phyloP scores from a whole-genome alignment of 2,329 filamentous ascomycete genomes.

The Scedosporium apiospermum region DNA sequence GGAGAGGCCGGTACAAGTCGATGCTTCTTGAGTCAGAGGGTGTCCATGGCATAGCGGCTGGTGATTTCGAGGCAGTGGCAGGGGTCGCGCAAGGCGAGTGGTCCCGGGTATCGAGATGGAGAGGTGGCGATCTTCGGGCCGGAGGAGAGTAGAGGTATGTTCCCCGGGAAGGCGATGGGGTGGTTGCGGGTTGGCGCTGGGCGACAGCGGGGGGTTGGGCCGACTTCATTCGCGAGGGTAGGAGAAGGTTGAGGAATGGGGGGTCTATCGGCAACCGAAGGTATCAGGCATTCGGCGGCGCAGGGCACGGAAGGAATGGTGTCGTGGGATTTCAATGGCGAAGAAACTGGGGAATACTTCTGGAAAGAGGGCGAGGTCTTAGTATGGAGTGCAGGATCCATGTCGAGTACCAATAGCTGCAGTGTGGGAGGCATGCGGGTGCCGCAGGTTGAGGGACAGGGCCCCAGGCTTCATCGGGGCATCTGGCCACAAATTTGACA shows the following conservation, averaged over 20 bases:
- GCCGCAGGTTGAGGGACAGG: background rate
- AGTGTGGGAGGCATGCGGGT: background rate
- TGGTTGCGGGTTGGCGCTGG: background rate
- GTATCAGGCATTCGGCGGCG: background rate
- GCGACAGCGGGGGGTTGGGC: background rate
- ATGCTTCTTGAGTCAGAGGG: background rate
- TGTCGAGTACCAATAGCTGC: background rate
- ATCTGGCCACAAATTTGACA: background rate
- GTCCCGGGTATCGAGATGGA: background rate
- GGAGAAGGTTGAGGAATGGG: background rate
- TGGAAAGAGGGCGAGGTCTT: background rate
- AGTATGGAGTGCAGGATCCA: background rate
- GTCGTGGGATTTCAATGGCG: background rate
- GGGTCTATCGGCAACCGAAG: background rate
- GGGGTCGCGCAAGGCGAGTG: background rate
- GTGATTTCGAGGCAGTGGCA: background rate
- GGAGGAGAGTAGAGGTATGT: background rate
- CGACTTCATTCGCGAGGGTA: slow-evolving; percentile 1
- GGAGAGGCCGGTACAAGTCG: background rate
- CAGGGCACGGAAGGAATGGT: background rate
- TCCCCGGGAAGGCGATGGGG: background rate
- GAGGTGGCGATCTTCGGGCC: background rate
- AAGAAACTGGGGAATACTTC: background rate
- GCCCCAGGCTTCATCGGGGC: background rate
- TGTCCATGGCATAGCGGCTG: background rate